Percentiles rank a stretch among this genome's conserved stretches.
Conservation (phyloP, 352 stramenopile genomes). For the Phytophthora sansomeana region DNA sequence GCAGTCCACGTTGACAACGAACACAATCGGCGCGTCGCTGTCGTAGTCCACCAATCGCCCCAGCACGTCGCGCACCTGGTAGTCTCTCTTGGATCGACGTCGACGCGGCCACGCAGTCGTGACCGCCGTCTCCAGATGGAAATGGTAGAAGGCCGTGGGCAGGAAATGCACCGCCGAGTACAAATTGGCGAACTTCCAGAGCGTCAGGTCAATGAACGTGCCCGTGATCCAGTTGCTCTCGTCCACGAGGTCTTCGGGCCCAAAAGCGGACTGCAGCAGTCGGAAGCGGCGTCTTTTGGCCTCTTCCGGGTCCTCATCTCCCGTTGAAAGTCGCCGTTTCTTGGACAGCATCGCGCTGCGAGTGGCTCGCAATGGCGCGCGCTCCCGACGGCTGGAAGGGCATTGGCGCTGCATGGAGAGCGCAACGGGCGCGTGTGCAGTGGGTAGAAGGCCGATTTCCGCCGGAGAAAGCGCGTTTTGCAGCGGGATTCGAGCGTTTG, state of each 20-base stretch:
- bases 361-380: constrained; percentile 10
- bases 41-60: constrained; percentile 70
- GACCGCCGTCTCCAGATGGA: constrained; percentile 50
- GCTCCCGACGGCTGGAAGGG: constrained; percentile 14
- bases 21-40: constrained; percentile 69
- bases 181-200: constrained; percentile 79
- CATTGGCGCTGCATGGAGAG: constrained; percentile 8
- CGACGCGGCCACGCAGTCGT: constrained; percentile 24
- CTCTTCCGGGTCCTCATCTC: constrained; percentile 30
- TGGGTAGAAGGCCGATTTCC: background rate
- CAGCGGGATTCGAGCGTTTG: constrained; percentile 1
- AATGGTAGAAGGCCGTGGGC: constrained; percentile 86
- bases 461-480: background rate
- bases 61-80: constrained; percentile 75
- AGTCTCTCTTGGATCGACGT: constrained; percentile 24
- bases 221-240: constrained; percentile 87
- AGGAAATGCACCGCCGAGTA: constrained; percentile 84
- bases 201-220: constrained; percentile 86
- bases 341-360: constrained; percentile 10
- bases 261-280: constrained; percentile 65
- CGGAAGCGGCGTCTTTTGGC: constrained; percentile 24
- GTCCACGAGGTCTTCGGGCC: constrained; percentile 67
- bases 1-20: constrained; percentile 80
- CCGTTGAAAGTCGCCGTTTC: constrained; percentile 20
- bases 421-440: background rate